These are phyloP conservation scores for Pseudogymnoascus sp. DNA, from an alignment of 2,329 filamentous ascomycete genomes.

Conservation along the genomic window DNA sequence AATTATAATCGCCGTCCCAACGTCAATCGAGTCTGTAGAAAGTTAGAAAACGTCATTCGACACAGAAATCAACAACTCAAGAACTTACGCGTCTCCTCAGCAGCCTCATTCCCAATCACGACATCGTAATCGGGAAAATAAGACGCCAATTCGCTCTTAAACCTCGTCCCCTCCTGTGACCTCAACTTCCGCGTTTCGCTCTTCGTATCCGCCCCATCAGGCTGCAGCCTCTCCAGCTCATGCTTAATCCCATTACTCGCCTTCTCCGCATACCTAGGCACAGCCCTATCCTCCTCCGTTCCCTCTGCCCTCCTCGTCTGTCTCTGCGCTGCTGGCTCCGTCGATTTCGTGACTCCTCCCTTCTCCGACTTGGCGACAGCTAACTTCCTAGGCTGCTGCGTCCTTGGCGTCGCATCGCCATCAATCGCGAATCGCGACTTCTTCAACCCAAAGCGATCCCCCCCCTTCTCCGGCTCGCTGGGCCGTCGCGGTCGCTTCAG, in stretches of 20 bases:
- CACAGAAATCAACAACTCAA: neutral
- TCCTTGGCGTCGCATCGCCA: neutral
- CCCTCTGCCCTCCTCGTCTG: neutral
- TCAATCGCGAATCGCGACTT: neutral
- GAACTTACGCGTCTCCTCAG: constrained; percentile 64
- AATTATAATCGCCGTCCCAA: constrained; percentile 66
- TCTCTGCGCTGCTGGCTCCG: constrained; percentile 23
- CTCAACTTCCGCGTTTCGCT: constrained; percentile 70
- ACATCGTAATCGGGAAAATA: constrained; percentile 96
- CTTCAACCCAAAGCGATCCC: neutral
- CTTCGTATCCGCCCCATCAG: constrained; percentile 30
- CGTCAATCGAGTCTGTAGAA: constrained; percentile 58
- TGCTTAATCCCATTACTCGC: constrained; percentile 54
- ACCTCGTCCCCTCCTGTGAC: constrained; percentile 74
- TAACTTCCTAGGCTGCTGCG: neutral
- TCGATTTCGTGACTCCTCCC: neutral
- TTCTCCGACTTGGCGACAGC: neutral
- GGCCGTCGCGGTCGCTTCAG: neutral
- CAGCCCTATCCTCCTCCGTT: neutral
- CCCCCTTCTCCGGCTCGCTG: neutral
- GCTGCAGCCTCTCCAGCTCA: constrained; percentile 50
- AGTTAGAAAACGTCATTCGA: constrained; percentile 12
- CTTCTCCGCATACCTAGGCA: constrained; percentile 45
- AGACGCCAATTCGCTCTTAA: constrained; percentile 82
- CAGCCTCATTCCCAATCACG: constrained; percentile 75